phyloP scores from a whole-genome alignment of 31 red algal species.

The Porphyra umbilicalis region DNA sequence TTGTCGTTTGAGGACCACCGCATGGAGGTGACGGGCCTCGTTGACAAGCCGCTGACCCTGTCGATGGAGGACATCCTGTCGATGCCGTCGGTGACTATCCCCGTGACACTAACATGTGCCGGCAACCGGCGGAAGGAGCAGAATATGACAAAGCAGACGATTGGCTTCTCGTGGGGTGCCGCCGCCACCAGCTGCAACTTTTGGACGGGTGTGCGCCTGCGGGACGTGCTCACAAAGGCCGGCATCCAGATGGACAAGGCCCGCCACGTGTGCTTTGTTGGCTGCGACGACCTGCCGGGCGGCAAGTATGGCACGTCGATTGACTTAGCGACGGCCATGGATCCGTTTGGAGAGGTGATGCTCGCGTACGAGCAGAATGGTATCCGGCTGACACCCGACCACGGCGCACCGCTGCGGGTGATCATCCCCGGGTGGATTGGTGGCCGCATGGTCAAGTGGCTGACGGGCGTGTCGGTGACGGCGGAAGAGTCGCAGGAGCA shows the following conservation, averaged over 20 bases:
- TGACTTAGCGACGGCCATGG: conserved; percentile 66
- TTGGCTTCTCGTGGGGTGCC: conserved; percentile 91
- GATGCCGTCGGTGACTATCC: conserved; percentile 49
- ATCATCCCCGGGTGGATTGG: conserved; percentile 98
- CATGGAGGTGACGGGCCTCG: conserved; percentile 47
- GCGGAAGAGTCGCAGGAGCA: conserved; percentile 63
- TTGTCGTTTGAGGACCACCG: conserved; percentile 53
- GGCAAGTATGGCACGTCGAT: conserved; percentile 92
- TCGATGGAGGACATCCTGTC: conserved; percentile 57
- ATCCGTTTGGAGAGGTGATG: conserved; percentile 82
- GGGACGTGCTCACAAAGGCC: conserved; percentile 36
- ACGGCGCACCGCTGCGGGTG: conserved; percentile 90
- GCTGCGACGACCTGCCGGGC: conserved; percentile 63
- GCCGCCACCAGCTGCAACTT: conserved; percentile 64
- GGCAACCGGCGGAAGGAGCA: conserved; percentile 96
- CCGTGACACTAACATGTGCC: conserved; percentile 85
- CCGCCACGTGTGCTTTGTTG: conserved; percentile 77
- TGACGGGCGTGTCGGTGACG: conserved; percentile 63
- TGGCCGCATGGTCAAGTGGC: conserved; percentile 98
- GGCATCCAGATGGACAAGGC: conserved; percentile 47
- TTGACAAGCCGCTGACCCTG: conserved; percentile 29
- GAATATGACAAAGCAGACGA: conserved; percentile 91
- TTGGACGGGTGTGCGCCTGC: conserved; percentile 80
- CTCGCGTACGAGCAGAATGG: conserved; percentile 92
- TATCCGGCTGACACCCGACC: conserved; percentile 61